Conservation (phyloP, 75 land plant species). For the Sequoiadendron giganteum region DNA sequence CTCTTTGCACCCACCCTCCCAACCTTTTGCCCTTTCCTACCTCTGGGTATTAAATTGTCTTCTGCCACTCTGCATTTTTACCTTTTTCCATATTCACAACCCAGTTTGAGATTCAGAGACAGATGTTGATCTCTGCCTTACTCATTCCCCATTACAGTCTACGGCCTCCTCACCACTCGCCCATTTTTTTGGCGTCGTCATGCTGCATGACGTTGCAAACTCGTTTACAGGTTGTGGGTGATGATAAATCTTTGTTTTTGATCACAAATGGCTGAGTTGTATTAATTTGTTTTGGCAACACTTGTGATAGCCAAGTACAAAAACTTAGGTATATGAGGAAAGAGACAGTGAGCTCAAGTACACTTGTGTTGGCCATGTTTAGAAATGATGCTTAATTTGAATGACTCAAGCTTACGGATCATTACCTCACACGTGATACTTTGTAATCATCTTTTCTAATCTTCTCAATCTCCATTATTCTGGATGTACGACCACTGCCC, state of each 20-base stretch:
- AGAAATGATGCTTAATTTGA: not conserved
- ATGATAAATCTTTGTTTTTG: not conserved
- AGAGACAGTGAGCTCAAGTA: not conserved
- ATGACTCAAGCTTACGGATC: not conserved
- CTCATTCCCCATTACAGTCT: not conserved
- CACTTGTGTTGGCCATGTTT: not conserved
- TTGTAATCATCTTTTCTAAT: not conserved
- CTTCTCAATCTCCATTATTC: not conserved
- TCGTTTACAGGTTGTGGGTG: not conserved
- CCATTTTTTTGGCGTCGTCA: not conserved
- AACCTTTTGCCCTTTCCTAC: not conserved
- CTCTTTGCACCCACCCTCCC: not conserved
- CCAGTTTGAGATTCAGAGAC: not conserved
- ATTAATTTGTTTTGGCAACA: not conserved
- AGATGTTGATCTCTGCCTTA: not conserved
- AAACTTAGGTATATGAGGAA: not conserved
- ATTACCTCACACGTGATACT: not conserved
- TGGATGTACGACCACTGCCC: too few species aligned
- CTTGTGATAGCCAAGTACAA: not conserved
- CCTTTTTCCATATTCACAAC: not conserved
- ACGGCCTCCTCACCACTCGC: too few species aligned
- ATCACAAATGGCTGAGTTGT: too few species aligned
- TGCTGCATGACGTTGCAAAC: not conserved
- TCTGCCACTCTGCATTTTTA: not conserved
- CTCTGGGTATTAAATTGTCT: slow-evolving; percentile 10